Evolutionary conservation across 2,329 filamentous ascomycete species (phyloP), one percentile per base, ranked within the genome.

Genomic region (Colletotrichum salicis): DNA sequence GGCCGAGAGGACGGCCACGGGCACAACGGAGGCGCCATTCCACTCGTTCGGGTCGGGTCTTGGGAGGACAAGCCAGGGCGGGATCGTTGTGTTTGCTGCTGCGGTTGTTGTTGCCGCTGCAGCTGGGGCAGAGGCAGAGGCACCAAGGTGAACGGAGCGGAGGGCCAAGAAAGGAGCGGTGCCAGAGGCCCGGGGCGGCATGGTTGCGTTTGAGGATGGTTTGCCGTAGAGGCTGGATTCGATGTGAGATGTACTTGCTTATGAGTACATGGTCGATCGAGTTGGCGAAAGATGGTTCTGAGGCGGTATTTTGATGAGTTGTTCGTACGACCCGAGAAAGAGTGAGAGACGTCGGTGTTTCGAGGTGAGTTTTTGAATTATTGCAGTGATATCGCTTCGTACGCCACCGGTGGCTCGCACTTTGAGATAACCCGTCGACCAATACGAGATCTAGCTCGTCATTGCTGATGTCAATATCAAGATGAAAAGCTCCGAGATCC

Each of bases 1-100:
- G 29, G 71, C 71, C 22, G 66, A 70, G 64, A 74, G 27, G 48
- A 74, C 67, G 27, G 73, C 71, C 52, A 74, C 71, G n/a, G 71
- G 66, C 22, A 76, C 35, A 4, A 76, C 70, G 11, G 76, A 64
- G 27, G 48, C 52, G 27, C 74, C 71, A 10, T 58, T 72, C 60
- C 66, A 74, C 29, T 74, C 74, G 64, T 71, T 66, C 7, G 67
- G 64, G 29, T 67, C 59, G 8, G 70, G 60, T 13, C 22, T 12
- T 27, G 51, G 22, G 27, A 19, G 51, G 51, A 55, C 10, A 24
- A 71, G 59, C 57, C 62, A 65, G 45, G 65, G 27, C 8, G 59
- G 65, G n/a, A 59, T 51, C 5, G 59, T 64, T 11, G 35, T 31
- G 59, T 60, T 62, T 45, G 41, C 41, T 45, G 35, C 35, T 41